Percentiles rank a stretch among this genome's conserved stretches.
Evolutionary conservation across 495 filamentous ascomycete genomes (phyloP).

Genomic region (Extremus antarcticus): DNA sequence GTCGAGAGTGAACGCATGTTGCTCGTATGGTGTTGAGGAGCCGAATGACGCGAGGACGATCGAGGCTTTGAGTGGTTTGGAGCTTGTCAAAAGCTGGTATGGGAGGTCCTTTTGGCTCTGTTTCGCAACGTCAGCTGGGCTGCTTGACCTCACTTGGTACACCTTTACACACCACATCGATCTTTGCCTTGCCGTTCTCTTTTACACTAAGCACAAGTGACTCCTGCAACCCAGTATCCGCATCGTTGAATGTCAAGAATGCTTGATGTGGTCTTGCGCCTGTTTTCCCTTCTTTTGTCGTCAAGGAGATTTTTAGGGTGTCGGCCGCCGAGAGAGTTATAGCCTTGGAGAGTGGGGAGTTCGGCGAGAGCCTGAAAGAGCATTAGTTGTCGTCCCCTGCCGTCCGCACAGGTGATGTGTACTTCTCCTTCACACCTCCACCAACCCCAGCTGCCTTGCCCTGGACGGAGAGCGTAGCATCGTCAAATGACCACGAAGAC

Average conservation of each 20-base stretch:
- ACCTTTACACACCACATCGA: conserved; percentile 71
- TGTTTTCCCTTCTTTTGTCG: conserved; percentile 65
- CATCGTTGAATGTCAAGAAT: conserved; percentile 72
- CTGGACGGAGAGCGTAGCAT: conserved; percentile 69
- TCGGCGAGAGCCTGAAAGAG: conserved; percentile 47
- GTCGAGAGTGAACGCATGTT: conserved; percentile 55
- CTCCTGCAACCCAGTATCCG: conserved; percentile 67
- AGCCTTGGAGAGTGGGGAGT: conserved; percentile 44
- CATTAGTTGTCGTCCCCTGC: no score
- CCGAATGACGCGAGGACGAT: conserved; percentile 84
- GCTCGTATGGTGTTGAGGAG: conserved; percentile 51
- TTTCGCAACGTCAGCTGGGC: neutral
- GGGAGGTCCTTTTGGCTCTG: conserved; percentile 88
- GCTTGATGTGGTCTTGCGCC: conserved; percentile 84
- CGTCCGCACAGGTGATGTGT: no score
- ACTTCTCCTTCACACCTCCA: conserved; percentile 63
- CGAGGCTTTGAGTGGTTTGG: conserved; percentile 58
- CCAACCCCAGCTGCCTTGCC: conserved; percentile 57
- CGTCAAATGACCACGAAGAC: conserved; percentile 73
- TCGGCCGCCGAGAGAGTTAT: conserved; percentile 58
- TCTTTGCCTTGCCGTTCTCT: conserved; percentile 71
- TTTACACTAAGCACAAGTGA: conserved; percentile 79
- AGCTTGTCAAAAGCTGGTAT: conserved; percentile 59
- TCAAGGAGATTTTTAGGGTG: conserved; percentile 70
- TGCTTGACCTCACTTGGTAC: neutral